These are phyloP conservation scores for Polyporus tsugae DNA, from an alignment of 1,284 basidiomycete species.

Conservation along the genomic window DNA sequence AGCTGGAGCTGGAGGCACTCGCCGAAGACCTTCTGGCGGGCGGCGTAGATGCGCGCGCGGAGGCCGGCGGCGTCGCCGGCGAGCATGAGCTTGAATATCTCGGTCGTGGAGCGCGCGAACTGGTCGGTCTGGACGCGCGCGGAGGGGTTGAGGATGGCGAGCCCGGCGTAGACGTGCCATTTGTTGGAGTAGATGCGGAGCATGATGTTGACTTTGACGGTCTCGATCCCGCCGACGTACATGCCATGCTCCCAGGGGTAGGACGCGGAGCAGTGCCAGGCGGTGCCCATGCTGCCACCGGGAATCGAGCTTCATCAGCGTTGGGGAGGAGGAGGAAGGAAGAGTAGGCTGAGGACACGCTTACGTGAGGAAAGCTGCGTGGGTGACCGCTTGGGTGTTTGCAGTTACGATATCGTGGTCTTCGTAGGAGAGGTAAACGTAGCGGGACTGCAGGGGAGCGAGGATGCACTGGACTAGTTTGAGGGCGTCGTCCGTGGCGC, in stretches of 20 bases:
- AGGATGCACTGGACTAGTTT: conserved; percentile 87
- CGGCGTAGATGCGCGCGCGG: conserved; percentile 78
- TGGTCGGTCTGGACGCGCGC: conserved; percentile 91
- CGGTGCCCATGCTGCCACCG: conserved; percentile 91
- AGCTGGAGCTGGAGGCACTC: conserved; percentile 17
- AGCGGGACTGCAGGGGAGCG: conserved; percentile 84
- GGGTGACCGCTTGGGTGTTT: conserved; percentile 98
- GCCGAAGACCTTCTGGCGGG: conserved; percentile 84
- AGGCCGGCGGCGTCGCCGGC: conserved; percentile 76
- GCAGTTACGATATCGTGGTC: conserved; percentile 97
- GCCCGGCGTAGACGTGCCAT: conserved; percentile 99
- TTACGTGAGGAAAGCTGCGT: conserved; percentile 96
- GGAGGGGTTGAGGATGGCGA: conserved; percentile 96
- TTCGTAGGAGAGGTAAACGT: conserved; percentile 93
- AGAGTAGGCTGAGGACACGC: conserved; percentile 2
- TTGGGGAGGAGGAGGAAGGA: conserved; percentile 4
- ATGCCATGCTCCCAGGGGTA: conserved; percentile 97
- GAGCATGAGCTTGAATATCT: conserved; percentile 97
- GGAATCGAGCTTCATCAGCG: conserved; percentile 7
- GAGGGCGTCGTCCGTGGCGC: conserved; percentile 80
- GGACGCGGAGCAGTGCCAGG: conserved; percentile 81
- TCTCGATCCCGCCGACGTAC: conserved; percentile 98
- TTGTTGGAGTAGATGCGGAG: conserved; percentile 96
- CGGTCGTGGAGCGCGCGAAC: conserved; percentile 86
- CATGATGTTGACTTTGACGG: conserved; percentile 97